These are phyloP conservation scores for Lepidium campestre DNA, from an alignment of 441 rosid genomes.

Conservation along the genomic window DNA sequence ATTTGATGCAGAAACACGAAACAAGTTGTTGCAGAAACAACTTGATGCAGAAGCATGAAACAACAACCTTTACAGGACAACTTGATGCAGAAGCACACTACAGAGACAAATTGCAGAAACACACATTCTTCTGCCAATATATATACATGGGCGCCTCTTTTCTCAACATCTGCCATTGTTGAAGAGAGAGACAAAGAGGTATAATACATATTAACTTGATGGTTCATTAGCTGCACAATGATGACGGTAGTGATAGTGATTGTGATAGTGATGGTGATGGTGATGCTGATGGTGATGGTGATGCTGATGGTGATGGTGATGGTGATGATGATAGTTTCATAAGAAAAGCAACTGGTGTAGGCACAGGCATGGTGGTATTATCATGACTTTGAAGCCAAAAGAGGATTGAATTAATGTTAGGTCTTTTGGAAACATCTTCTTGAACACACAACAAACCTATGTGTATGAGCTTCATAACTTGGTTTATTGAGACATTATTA, in stretches of 20 bases:
- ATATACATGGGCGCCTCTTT: background rate
- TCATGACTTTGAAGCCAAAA: background rate
- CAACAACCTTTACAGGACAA: no score
- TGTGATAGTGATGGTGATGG: background rate
- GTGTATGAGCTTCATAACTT: background rate
- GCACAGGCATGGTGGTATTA: background rate
- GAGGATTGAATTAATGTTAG: background rate
- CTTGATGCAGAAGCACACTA: no score
- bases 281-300: no score
- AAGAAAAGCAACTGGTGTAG: background rate
- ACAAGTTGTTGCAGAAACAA: no score
- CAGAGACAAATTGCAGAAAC: no score
- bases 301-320: background rate
- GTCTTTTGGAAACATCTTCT: background rate
- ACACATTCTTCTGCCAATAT: background rate
- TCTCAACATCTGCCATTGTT: background rate
- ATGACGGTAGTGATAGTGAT: no score
- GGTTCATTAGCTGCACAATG: background rate
- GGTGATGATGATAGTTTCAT: background rate
- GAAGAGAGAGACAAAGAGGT: background rate
- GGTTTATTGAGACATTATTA: background rate
- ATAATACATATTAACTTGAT: background rate
- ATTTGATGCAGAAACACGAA: no score
- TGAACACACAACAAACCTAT: slow-evolving; percentile 9
- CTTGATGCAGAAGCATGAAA: no score